Conservation (phyloP, 768 basidiomycete genomes). For the Postia placenta region DNA sequence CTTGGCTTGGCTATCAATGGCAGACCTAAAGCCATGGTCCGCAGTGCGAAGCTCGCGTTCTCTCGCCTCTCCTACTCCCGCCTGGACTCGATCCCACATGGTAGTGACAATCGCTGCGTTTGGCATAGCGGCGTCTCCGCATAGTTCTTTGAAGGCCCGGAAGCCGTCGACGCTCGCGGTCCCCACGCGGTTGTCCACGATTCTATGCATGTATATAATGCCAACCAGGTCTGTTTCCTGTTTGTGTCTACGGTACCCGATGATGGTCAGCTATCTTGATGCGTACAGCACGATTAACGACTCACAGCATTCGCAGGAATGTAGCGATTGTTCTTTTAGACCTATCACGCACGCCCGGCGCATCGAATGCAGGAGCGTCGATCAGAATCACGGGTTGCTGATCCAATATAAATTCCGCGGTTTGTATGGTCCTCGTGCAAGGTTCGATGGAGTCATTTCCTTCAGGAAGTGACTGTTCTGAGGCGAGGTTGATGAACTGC, state of each 20-base stretch:
- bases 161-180: constrained; percentile 26
- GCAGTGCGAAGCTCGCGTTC: constrained; percentile 10
- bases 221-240: constrained; percentile 20
- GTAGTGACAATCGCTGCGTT: constrained; percentile 31
- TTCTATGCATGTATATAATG: constrained; percentile 29
- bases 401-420: constrained; percentile 10
- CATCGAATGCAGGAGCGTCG: constrained; percentile 20
- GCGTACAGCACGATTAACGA: neutral
- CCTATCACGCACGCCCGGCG: constrained; percentile 28
- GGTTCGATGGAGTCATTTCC: constrained; percentile 12
- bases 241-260: constrained; percentile 5
- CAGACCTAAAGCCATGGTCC: constrained; percentile 5
- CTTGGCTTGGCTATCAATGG: constrained; percentile 5
- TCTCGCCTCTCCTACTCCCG: neutral
- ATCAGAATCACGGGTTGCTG: constrained; percentile 13
- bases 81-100: constrained; percentile 28
- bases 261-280: neutral
- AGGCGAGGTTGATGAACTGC: constrained; percentile 20
- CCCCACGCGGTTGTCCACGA: constrained; percentile 28
- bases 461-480: constrained; percentile 10
- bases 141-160: constrained; percentile 28
- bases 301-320: neutral
- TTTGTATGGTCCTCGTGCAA: constrained; percentile 14
- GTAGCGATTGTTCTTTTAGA: neutral
- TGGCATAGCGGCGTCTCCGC: constrained; percentile 23